Evolutionary conservation across 1,284 basidiomycete genomes (phyloP), one percentile per base, ranked within the genome.

Genomic region (Ganoderma leucocontextum): DNA sequence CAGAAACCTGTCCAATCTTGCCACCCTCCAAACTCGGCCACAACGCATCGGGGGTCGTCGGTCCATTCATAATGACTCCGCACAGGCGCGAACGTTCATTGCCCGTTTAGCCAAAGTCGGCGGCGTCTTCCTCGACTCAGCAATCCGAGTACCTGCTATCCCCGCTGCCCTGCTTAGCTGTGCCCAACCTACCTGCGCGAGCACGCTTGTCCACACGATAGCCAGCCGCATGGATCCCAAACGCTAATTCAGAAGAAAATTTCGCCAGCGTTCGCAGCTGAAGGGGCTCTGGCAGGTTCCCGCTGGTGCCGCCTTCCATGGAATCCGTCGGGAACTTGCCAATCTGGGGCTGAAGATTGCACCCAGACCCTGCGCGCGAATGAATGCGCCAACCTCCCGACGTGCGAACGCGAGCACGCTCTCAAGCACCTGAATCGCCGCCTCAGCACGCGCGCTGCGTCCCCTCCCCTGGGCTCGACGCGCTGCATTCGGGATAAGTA

Each of bases 191-290:
- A n/a, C 42, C 22, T 4, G 47, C 47, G 25, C 47, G 22, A 49
- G 15, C 7, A 55, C 15, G 25, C 25, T 29, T 53, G 25, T 33
- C 29, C 35, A 38, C n/a, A 35, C 35, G 19, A 22, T 58, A 22
- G 55, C 55, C 55, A 58, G 33, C 35, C 29, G 15, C 55, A 38
- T 58, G 41, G 53, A 22, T 64, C 41, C 53, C n/a, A 36, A 65
- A 65, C 64, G 44, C 47, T 61, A 65, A 65, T 60, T 38, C 59
- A 65, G 44, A 60, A 33, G 17, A 60, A 49, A 39, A 41, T 64
- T 64, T 49, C 63, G 57, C 42, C 9, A 17, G n/a, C 25, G 19
- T 44, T 52, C 57, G 33, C 53, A 47, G 29, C 29, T 29, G 29
- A 29, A 29, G 25, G 35, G n/a, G 35, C 44, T 25, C 35, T 25